Evolutionary conservation across 2,329 filamentous ascomycete genomes (phyloP), one percentile per base, ranked within the genome.

Genomic region (Xylaria sp.): DNA sequence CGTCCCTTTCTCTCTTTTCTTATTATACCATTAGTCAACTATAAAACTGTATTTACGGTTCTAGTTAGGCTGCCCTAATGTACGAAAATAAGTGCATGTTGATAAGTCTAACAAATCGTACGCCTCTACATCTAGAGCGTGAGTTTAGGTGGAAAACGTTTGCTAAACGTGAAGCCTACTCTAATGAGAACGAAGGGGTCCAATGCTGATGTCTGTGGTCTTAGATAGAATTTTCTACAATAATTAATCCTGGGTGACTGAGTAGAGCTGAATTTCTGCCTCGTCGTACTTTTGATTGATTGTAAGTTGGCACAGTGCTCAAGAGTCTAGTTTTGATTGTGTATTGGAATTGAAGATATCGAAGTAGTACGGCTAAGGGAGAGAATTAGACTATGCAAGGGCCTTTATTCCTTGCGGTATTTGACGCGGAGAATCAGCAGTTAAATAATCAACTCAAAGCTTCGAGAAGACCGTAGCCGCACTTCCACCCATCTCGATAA

Each of bases 401-500:
- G n/a, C n/a, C n/a, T n/a, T n/a, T n/a, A n/a, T n/a, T n/a, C n/a
- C 25, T 18, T 4, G 7, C 34, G 25, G 10, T 41, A 56, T 50
- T 6, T n/a, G 25, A 2, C n/a, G 10, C 28, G 28, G 12, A 32
- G 4, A 2, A 52, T 23, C 13, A 56, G 25, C 6, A 8, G 20
- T 15, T 13, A 25, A 55, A 39, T 46, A n/a, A 28, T n/a, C 6
- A 32, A 6, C 56, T 81, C 80, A 91, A 71, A 91, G 72, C 80
- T 93, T 93, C 34, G 89, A 84, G 80, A 96, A 97, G 0, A 93
- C 90, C 9, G 87, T 94, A 65, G 84, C 87, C 66, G 90, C 91
- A 68, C 79, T 84, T 39, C 91, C 91, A 48, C 89, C 88, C 85
- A 94, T 91, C 79, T 97, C 93, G 2, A 97, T 90, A 34, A 97